Evolutionary conservation across 2,329 filamentous ascomycete genomes (phyloP).

Genomic region (Cytospora paraplurivora): DNA sequence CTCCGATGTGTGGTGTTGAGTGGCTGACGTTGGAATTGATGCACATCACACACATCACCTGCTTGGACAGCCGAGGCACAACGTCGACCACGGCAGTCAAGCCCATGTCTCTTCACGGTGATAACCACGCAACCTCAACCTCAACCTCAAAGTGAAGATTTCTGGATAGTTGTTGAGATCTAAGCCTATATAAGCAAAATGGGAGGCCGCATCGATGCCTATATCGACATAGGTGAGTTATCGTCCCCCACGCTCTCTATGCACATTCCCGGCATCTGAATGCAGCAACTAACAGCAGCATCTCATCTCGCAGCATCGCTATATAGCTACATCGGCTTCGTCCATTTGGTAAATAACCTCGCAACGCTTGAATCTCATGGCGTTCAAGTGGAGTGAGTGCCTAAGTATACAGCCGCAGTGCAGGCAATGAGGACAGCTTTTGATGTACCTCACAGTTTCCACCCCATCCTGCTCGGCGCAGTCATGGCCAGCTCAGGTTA

Average conservation of each 20-base stretch:
- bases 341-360: slow-evolving; percentile 60
- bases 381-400: slow-evolving; percentile 66
- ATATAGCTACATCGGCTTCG: slow-evolving; percentile 59
- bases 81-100: neutral
- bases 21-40: neutral
- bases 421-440: slow-evolving; percentile 6
- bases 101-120: neutral
- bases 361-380: slow-evolving; percentile 57
- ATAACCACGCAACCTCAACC: neutral
- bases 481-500: slow-evolving; percentile 63
- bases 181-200: slow-evolving; percentile 42
- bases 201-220: slow-evolving; percentile 65
- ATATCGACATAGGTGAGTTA: slow-evolving; percentile 64
- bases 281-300: neutral
- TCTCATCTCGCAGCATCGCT: slow-evolving; percentile 57
- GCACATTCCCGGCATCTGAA: slow-evolving; percentile 12
- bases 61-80: slow-evolving; percentile 20
- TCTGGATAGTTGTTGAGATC: neutral
- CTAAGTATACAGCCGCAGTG: neutral
- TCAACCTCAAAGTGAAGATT: neutral
- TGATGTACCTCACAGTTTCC: slow-evolving; percentile 50
- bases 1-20: neutral
- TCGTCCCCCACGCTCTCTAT: neutral
- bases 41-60: neutral
- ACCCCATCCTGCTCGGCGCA: slow-evolving; percentile 72